Percentiles rank a stretch among this genome's conserved stretches.
Conservation (phyloP, 208 protist species). For the Wallacemonas sp. region DNA sequence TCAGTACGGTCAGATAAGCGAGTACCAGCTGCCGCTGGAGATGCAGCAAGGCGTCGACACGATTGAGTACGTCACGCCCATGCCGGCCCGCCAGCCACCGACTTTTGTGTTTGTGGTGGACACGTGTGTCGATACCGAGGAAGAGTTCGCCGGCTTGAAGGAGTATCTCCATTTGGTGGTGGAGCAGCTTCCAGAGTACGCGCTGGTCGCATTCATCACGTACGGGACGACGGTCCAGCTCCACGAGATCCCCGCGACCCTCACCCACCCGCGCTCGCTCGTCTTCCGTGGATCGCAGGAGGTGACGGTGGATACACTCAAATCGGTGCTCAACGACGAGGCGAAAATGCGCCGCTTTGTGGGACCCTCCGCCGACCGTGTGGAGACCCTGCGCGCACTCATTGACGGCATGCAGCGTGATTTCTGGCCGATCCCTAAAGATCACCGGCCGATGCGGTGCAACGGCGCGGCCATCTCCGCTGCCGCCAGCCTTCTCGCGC, state of each 20-base stretch:
- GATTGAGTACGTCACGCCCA: slow-evolving; percentile 93
- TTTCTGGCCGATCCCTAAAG: slow-evolving; percentile 94
- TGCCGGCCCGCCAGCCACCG: slow-evolving; percentile 37
- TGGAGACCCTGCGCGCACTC: slow-evolving; percentile 78
- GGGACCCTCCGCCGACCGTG: slow-evolving; percentile 60
- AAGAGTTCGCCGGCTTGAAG: slow-evolving; percentile 93
- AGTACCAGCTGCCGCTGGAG: slow-evolving; percentile 91
- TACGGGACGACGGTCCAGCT: slow-evolving; percentile 96
- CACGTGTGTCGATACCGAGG: slow-evolving; percentile 93
- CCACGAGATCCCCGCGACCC: slow-evolving; percentile 64
- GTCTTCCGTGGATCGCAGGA: slow-evolving; percentile 81
- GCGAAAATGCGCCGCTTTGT: slow-evolving; percentile 56
- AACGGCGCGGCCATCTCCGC: slow-evolving; percentile 97
- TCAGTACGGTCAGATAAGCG: slow-evolving; percentile 92
- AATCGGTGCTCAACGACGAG: slow-evolving; percentile 39
- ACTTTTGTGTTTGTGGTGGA: slow-evolving; percentile 98
- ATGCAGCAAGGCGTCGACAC: slow-evolving; percentile 91
- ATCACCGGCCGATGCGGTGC: slow-evolving; percentile 92
- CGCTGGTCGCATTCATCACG: slow-evolving; percentile 96
- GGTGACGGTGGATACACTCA: slow-evolving; percentile 56
- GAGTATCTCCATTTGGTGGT: slow-evolving; percentile 93
- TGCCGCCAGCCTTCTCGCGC: slow-evolving; percentile 94
- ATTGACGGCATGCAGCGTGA: slow-evolving; percentile 95
- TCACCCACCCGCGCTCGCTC: slow-evolving; percentile 81
- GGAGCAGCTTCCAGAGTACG: slow-evolving; percentile 91